These are phyloP conservation scores for Ashbya aceris DNA, from an alignment of 1,139 yeast species.

Conservation along the genomic window DNA sequence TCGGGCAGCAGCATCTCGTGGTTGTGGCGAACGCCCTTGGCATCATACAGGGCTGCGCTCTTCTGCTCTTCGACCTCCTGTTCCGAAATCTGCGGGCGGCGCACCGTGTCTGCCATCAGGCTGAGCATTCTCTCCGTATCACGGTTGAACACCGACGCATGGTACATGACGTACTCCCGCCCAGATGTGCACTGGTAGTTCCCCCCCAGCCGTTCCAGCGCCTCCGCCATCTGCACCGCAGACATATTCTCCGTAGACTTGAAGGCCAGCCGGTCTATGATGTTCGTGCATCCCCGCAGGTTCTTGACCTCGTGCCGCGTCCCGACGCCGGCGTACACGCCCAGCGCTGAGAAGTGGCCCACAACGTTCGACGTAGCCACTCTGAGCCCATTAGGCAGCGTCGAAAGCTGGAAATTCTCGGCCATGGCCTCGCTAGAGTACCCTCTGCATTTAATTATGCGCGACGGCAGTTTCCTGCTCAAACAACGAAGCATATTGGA, in stretches of 20 bases:
- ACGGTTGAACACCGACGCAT: slow-evolving; percentile 83
- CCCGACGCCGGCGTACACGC: slow-evolving; percentile 86
- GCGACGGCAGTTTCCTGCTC: too few relatives aligned
- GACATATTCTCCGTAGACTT: slow-evolving; percentile 58
- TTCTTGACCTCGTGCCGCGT: slow-evolving; percentile 61
- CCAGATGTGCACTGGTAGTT: slow-evolving; percentile 92
- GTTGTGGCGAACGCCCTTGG: slow-evolving; percentile 69
- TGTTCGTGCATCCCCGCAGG: slow-evolving; percentile 66
- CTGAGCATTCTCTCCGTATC: slow-evolving; percentile 81
- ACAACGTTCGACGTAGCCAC: slow-evolving; percentile 82
- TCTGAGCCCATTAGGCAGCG: slow-evolving; percentile 66
- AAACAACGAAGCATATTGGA: too few relatives aligned
- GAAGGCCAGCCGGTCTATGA: slow-evolving; percentile 81
- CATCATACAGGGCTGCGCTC: slow-evolving; percentile 70
- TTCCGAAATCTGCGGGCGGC: slow-evolving; percentile 56
- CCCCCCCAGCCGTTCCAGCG: slow-evolving; percentile 77
- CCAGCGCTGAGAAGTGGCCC: slow-evolving; percentile 86
- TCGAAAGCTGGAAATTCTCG: slow-evolving; percentile 33
- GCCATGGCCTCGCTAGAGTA: slow-evolving; percentile 4
- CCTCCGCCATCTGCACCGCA: slow-evolving; percentile 66
- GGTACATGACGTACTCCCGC: slow-evolving; percentile 85
- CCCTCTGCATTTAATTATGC: not conserved
- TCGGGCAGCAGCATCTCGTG: slow-evolving; percentile 89
- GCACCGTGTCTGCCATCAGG: slow-evolving; percentile 70
- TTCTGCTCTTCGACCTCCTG: slow-evolving; percentile 70